phyloP scores from a whole-genome alignment of 2,329 filamentous ascomycete species.

The Penicillium brasilianum region DNA sequence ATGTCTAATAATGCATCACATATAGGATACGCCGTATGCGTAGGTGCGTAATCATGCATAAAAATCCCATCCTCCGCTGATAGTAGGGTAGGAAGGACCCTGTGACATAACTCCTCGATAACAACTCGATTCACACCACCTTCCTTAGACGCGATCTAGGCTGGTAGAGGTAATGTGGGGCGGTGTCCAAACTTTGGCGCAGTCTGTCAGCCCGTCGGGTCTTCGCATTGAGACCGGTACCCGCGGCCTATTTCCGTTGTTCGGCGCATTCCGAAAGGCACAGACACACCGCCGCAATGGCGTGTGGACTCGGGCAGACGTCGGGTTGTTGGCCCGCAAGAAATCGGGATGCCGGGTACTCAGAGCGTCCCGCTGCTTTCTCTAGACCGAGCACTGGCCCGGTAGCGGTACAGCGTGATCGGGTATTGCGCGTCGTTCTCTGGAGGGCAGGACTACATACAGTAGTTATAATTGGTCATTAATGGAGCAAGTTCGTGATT shows the following conservation, averaged over 20 bases:
- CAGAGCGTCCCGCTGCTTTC: not conserved
- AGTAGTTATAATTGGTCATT: not conserved
- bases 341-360: not conserved
- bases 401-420: not conserved
- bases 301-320: not conserved
- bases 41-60: too few species aligned
- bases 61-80: too few species aligned
- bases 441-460: not conserved
- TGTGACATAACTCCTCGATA: too few species aligned
- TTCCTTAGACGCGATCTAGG: too few species aligned
- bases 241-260: not conserved
- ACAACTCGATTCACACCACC: too few species aligned
- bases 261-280: not conserved
- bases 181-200: too few species aligned
- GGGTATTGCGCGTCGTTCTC: not conserved
- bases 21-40: too few species aligned
- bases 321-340: not conserved
- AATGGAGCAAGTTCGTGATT: not conserved
- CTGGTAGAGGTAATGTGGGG: too few species aligned
- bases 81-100: too few species aligned
- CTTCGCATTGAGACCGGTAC: not conserved
- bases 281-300: not conserved
- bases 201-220: not conserved
- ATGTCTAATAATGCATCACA: too few species aligned
- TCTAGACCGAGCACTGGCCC: not conserved